Percentiles rank a stretch among this genome's conserved stretches.
phyloP scores from a whole-genome alignment of 148 eudicot species.

The Vaccinium myrtillus region DNA sequence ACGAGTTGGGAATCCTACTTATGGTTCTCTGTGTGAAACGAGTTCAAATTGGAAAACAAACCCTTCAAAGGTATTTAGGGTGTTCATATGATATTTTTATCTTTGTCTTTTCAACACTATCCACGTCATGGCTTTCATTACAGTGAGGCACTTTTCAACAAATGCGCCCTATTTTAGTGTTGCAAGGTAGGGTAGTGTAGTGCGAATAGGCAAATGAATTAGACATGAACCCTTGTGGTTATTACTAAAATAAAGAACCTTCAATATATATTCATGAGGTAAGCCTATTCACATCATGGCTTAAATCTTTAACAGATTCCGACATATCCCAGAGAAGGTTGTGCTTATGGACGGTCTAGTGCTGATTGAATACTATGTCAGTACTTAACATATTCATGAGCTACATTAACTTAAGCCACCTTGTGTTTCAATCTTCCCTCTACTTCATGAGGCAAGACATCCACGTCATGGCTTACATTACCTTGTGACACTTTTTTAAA shows the following conservation, averaged over 20 bases:
- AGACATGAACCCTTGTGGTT: background rate
- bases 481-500: background rate
- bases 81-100: too few species aligned
- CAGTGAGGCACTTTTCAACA: background rate
- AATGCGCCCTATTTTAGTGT: background rate
- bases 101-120: background rate
- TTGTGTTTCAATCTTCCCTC: slow-evolving; percentile 16
- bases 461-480: slow-evolving; percentile 15
- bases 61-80: too few species aligned
- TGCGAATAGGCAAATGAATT: background rate
- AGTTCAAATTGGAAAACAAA: too few species aligned
- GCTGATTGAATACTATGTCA: slow-evolving; percentile 11
- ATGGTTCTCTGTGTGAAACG: too few species aligned
- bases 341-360: slow-evolving; percentile 30
- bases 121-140: background rate
- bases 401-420: slow-evolving; percentile 12
- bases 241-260: too few species aligned
- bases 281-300: background rate
- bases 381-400: slow-evolving; percentile 24
- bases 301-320: background rate
- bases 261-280: background rate
- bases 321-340: background rate
- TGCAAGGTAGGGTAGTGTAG: background rate
- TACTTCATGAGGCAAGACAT: slow-evolving; percentile 13
- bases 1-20: too few species aligned